Evolutionary conservation across 208 protist genomes (phyloP).

Genomic region (Acanthamoeba healyi): DNA sequence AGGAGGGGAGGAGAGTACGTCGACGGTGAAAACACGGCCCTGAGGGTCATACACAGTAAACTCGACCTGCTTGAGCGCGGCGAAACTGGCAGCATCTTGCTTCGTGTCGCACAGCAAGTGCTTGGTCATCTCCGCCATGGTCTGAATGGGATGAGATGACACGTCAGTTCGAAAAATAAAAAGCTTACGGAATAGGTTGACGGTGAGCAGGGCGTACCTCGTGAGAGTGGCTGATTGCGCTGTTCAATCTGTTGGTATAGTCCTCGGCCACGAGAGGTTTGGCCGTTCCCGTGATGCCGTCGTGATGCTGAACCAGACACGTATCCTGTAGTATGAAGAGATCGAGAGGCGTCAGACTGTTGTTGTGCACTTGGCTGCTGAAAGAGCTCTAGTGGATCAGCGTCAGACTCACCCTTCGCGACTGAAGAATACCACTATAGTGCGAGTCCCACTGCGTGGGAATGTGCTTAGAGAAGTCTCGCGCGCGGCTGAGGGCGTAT

Average conservation of each 20-base stretch:
- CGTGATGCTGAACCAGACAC: slow-evolving; percentile 76
- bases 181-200: too few species aligned
- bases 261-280: slow-evolving; percentile 77
- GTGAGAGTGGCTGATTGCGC: not conserved
- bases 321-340: not conserved
- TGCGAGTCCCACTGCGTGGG: not conserved
- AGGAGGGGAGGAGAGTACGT: not conserved
- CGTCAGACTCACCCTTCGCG: not conserved
- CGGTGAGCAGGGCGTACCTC: not conserved
- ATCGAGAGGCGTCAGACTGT: not conserved
- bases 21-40: not conserved
- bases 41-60: slow-evolving; percentile 52
- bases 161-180: not conserved
- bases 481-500: not conserved
- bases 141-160: not conserved
- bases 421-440: not conserved
- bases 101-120: not conserved
- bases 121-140: slow-evolving; percentile 23
- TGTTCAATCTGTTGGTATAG: slow-evolving; percentile 67
- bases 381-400: not conserved
- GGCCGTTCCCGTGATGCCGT: slow-evolving; percentile 80
- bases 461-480: not conserved
- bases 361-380: too few species aligned
- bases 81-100: not conserved
- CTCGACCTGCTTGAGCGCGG: not conserved